Conservation (phyloP, 305 asterid species). For the Stenogyne calaminthoides region DNA sequence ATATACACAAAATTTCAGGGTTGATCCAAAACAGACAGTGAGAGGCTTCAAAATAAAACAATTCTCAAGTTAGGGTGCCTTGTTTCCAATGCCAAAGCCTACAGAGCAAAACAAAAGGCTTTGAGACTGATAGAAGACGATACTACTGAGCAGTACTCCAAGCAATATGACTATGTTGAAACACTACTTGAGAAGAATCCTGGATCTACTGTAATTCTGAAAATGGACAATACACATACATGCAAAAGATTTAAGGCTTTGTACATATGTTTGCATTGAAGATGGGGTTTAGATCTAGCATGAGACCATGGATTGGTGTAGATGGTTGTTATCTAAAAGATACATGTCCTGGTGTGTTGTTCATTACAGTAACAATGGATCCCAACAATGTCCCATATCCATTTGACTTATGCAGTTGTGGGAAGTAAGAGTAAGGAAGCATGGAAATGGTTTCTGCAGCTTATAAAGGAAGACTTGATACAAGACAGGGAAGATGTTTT, state of each 20-base stretch:
- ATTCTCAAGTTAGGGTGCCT: neutral
- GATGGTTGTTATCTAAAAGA: neutral
- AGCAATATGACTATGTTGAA: neutral
- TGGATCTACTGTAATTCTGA: neutral
- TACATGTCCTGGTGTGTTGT: neutral
- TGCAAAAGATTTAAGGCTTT: neutral
- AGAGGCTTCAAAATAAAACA: neutral
- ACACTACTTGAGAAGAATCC: neutral
- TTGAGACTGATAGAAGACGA: neutral
- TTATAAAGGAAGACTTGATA: no score
- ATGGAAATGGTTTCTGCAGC: no score
- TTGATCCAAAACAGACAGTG: neutral
- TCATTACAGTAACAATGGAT: neutral
- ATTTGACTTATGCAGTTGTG: no score
- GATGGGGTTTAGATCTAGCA: neutral
- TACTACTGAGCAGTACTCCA: neutral
- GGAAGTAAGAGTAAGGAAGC: no score
- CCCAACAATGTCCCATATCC: no score
- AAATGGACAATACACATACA: neutral
- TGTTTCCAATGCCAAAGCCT: neutral
- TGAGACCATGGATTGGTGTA: no score
- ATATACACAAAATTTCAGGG: neutral
- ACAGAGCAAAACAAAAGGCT: neutral
- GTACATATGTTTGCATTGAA: neutral
- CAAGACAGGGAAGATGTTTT: no score